These are phyloP conservation scores for Antarctomyces pellizariae DNA, from an alignment of 495 filamentous ascomycete species.

Conservation along the genomic window DNA sequence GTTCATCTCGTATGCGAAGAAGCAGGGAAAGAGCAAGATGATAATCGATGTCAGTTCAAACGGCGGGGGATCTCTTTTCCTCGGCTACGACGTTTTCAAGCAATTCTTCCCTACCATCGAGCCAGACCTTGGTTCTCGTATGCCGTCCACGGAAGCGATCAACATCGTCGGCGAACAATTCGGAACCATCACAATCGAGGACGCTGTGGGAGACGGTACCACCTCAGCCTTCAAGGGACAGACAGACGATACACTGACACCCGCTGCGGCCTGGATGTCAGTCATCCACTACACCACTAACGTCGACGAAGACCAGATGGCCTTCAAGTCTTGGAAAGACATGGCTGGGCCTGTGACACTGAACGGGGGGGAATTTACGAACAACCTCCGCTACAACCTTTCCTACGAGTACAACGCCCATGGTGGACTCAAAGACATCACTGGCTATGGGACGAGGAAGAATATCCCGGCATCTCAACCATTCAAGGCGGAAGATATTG, in stretches of 20 bases:
- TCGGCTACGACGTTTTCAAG: slow-evolving; percentile 16
- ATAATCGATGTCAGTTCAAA: slow-evolving; percentile 17
- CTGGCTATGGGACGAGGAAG: slow-evolving; percentile 17
- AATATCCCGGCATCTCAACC: slow-evolving; percentile 22
- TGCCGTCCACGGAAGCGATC: slow-evolving; percentile 3
- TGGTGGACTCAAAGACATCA: slow-evolving; percentile 17
- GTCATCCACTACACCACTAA: no score
- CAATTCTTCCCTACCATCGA: slow-evolving; percentile 17
- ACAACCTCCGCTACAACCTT: slow-evolving; percentile 9
- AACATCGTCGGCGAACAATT: slow-evolving; percentile 3
- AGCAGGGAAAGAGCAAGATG: slow-evolving; percentile 12
- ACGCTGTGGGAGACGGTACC: no score
- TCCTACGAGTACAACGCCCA: slow-evolving; percentile 6
- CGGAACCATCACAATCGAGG: no score
- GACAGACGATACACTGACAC: no score
- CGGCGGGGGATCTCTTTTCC: slow-evolving; percentile 16
- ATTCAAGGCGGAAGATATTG: slow-evolving; percentile 19
- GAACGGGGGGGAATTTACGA: slow-evolving; percentile 6
- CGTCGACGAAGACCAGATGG: slow-evolving; percentile 6
- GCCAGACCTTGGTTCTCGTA: slow-evolving; percentile 9
- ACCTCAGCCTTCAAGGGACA: no score
- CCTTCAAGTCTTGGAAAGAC: slow-evolving; percentile 7
- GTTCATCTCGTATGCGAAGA: slow-evolving; percentile 8
- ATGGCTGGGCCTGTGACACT: slow-evolving; percentile 7
- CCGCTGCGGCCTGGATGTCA: no score